phyloP scores from a whole-genome alignment of 78 protist genomes.

The Pigoraptor vietnamica region DNA sequence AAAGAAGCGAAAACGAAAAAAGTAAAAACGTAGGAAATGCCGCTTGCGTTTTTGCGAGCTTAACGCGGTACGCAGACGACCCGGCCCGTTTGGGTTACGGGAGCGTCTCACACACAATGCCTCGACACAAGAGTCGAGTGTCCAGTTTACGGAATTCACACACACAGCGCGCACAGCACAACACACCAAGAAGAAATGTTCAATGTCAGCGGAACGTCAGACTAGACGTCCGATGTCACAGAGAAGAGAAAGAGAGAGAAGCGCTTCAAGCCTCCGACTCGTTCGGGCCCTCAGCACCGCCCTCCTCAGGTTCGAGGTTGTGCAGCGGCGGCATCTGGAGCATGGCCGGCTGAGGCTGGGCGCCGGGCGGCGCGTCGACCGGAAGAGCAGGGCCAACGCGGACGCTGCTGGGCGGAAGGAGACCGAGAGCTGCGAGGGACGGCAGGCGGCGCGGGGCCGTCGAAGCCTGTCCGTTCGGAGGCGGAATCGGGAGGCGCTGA shows the following conservation, averaged over 20 bases:
- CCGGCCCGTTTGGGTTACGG: no score
- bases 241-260: background rate
- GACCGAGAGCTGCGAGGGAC: background rate
- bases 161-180: no score
- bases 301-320: background rate
- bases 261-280: background rate
- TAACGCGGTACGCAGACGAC: no score
- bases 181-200: no score
- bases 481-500: background rate
- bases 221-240: background rate
- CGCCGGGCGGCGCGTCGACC: background rate
- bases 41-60: no score
- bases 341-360: background rate
- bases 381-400: background rate
- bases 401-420: background rate
- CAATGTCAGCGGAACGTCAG: background rate
- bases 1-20: no score
- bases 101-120: no score
- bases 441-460: background rate
- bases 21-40: no score
- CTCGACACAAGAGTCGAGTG: no score
- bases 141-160: no score
- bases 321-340: background rate
- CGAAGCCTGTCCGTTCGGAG: background rate
- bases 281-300: background rate